Evolutionary conservation across 2,329 filamentous ascomycete genomes (phyloP).

Genomic region (Sphaceloma murrayae): DNA sequence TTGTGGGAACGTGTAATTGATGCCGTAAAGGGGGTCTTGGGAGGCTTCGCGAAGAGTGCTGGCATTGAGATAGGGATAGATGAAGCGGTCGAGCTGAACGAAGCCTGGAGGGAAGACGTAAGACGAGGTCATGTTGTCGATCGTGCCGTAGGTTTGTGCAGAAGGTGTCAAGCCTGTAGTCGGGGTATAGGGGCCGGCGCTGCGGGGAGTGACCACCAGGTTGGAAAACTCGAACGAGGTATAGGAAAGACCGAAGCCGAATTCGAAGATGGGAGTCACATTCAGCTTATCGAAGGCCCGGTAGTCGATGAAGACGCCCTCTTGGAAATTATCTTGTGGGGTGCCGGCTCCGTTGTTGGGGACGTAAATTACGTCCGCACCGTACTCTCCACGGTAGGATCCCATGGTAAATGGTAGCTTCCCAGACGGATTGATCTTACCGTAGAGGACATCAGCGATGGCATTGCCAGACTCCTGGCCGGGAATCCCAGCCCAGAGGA

Average conservation of each 20-base stretch:
- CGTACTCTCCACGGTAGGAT: constrained; percentile 56
- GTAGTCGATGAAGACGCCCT: constrained; percentile 77
- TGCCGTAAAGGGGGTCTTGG: constrained; percentile 51
- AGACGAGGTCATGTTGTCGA: constrained; percentile 52
- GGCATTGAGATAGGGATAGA: constrained; percentile 65
- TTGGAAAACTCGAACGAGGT: constrained; percentile 69
- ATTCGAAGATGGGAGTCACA: constrained; percentile 65
- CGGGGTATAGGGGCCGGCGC: constrained; percentile 47
- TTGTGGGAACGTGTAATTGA: constrained; percentile 50
- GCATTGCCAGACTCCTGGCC: constrained; percentile 77
- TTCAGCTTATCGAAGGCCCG: constrained; percentile 50
- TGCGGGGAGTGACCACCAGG: constrained; percentile 44
- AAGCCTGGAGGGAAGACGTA: constrained; percentile 59
- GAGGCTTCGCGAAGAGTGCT: constrained; percentile 50
- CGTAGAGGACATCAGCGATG: constrained; percentile 75
- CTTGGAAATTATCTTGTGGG: constrained; percentile 64
- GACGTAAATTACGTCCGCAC: constrained; percentile 55
- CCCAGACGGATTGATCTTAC: constrained; percentile 64
- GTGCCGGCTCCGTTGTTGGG: constrained; percentile 57
- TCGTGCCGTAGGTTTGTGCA: constrained; percentile 56
- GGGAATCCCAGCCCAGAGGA: constrained; percentile 71
- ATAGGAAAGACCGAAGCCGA: constrained; percentile 72
- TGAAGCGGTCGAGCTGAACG: constrained; percentile 45
- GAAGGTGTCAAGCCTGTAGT: constrained; percentile 52
- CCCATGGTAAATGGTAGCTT: constrained; percentile 77